Evolutionary conservation across 352 stramenopile genomes (phyloP), one percentile per base, ranked within the genome.

Genomic region (Phytopythium cucurbitacearum): DNA sequence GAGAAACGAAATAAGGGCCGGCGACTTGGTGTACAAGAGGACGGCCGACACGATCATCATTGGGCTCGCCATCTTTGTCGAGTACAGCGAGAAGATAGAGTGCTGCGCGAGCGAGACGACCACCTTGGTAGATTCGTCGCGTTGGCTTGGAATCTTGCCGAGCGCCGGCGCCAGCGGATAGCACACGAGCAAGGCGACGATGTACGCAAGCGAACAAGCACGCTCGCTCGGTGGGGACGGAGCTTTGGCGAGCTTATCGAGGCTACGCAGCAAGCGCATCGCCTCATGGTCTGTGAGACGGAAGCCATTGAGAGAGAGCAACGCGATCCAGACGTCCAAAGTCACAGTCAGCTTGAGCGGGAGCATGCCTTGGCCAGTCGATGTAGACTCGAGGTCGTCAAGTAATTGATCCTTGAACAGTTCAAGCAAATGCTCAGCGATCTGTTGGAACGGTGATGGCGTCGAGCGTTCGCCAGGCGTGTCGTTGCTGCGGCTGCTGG

Each of bases 11-110:
- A 87, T 59, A 15, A 87, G 57, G 1, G 70, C 68, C 4, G 78
- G 71, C 7, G 71, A 80, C 53, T 87, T 87, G 11, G 78, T 89
- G 60, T 87, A 89, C 45, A 89, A 74, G 13, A 87, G 57, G 40
- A 89, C 76, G 0, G 78, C 71, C 15, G 73, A 82, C 12, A 89
- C 65, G 0, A 89, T 69, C 9, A 89, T 79, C 9, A 87, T 65
- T 41, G 78, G 73, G 15, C 78, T 73, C 13, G 69, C 67, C 0
- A 61, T 58, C 50, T 53, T 43, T 8, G 53, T 60, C 48, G 68
- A 62, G 54, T 86, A 89, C 11, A 87, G 49, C 28, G 73, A 66
- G 33, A 73, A 69, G 6, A 87, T 56, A 16, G 68, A 71, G 66
- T 89, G 76, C 58, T 89, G 76, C 11, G 78, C 76, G n/a, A 87